Conservation (phyloP, 2,329 filamentous ascomycete genomes). For the Colletotrichum caudatum region DNA sequence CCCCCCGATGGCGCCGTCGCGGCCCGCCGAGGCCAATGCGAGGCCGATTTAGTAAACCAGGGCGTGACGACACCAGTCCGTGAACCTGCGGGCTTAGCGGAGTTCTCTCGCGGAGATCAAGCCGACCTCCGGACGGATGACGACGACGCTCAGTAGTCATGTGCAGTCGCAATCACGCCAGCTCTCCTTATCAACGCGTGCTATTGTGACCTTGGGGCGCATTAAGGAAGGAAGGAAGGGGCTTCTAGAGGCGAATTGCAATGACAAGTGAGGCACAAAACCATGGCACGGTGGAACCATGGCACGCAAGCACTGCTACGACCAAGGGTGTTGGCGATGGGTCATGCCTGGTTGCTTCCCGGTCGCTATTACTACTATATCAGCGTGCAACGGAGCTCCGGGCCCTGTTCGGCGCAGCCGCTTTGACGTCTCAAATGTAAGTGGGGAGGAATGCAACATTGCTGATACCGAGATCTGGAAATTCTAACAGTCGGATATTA, state of each 20-base stretch:
- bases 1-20: constrained; percentile 26
- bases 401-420: constrained; percentile 26
- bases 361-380: constrained; percentile 1
- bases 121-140: not conserved
- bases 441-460: constrained; percentile 31
- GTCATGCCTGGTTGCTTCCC: constrained; percentile 29
- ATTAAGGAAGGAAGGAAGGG: not conserved
- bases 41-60: not conserved
- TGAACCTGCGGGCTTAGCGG: not conserved
- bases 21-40: constrained; percentile 28
- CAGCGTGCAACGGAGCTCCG: constrained; percentile 15
- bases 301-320: constrained; percentile 10
- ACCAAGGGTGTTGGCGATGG: constrained; percentile 30
- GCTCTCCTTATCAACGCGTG: constrained; percentile 6
- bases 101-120: not conserved
- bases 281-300: not conserved
- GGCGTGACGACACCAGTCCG: not conserved
- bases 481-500: constrained; percentile 4
- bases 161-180: constrained; percentile 2
- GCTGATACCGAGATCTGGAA: constrained; percentile 16
- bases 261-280: constrained; percentile 13
- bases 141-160: not conserved
- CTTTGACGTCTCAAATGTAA: constrained; percentile 27
- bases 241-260: not conserved
- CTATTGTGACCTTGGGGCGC: constrained; percentile 13